Conservation (phyloP, 192 early-diverging fungal species). For the Umbelopsis sp. region DNA sequence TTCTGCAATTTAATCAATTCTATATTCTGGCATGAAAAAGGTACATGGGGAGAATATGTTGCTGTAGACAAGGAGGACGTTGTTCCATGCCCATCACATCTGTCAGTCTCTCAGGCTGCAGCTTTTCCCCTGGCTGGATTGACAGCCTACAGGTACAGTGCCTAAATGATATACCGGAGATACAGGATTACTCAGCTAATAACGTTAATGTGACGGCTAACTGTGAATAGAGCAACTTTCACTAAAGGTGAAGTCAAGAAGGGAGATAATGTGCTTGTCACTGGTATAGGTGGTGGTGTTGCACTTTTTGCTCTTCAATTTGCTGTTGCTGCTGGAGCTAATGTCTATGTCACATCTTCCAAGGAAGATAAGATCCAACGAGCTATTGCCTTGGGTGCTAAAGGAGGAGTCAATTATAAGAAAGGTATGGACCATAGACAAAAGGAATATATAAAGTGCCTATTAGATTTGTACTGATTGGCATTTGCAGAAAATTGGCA, state of each 20-base stretch:
- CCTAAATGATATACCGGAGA: not conserved
- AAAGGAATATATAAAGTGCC: not conserved
- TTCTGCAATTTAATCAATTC: not conserved
- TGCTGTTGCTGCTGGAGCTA: slow-evolving; percentile 63
- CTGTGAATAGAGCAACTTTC: slow-evolving; percentile 56
- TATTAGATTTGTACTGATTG: not conserved
- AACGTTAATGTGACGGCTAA: not conserved
- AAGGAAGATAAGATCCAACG: slow-evolving; percentile 60
- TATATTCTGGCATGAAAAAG: slow-evolving; percentile 23
- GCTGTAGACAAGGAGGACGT: slow-evolving; percentile 46
- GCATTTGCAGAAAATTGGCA: slow-evolving; percentile 46
- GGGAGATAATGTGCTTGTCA: slow-evolving; percentile 62
- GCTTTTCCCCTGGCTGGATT: slow-evolving; percentile 72
- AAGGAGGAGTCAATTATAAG: slow-evolving; percentile 72
- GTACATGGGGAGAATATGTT: slow-evolving; percentile 61
- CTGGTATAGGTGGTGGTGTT: slow-evolving; percentile 79
- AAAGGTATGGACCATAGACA: slow-evolving; percentile 41
- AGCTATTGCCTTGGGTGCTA: slow-evolving; percentile 64
- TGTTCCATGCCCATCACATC: slow-evolving; percentile 55
- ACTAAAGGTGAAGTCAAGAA: slow-evolving; percentile 55
- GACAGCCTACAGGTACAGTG: slow-evolving; percentile 47
- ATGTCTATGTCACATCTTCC: slow-evolving; percentile 73
- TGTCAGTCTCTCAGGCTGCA: slow-evolving; percentile 62
- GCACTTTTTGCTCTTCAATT: slow-evolving; percentile 70
- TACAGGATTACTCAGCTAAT: not conserved